phyloP scores from a whole-genome alignment of 805 yeast genomes.

The Lipomyces japonicus region DNA sequence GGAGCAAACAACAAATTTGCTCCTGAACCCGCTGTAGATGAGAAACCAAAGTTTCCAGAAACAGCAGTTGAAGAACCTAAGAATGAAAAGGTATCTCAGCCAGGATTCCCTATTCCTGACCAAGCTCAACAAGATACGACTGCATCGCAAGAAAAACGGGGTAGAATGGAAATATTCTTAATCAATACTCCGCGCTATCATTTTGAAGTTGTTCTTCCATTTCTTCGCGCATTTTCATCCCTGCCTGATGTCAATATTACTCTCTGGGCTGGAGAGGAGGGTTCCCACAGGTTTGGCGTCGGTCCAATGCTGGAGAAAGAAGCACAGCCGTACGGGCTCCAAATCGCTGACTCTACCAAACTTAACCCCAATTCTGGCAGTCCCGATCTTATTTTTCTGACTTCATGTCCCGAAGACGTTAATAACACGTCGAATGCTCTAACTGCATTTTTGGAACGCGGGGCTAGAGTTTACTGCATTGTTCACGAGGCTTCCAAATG shows the following conservation, averaged over 20 bases:
- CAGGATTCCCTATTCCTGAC: too few relatives aligned
- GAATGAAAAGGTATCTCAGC: too few relatives aligned
- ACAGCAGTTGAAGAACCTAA: too few relatives aligned
- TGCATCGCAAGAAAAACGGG: conserved; percentile 3
- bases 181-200: conserved; percentile 25
- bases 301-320: conserved; percentile 12
- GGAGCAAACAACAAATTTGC: too few relatives aligned
- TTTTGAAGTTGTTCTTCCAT: conserved; percentile 25
- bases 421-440: background rate
- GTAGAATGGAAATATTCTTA: conserved; percentile 6
- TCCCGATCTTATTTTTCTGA: conserved; percentile 12
- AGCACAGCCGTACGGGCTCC: conserved; percentile 9
- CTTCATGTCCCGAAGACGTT: conserved; percentile 16
- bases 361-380: background rate
- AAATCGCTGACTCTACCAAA: background rate
- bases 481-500: conserved; percentile 17
- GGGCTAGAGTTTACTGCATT: conserved; percentile 14
- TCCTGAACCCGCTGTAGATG: too few relatives aligned
- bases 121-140: too few relatives aligned
- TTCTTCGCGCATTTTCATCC: conserved; percentile 12
- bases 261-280: conserved; percentile 8
- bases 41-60: too few relatives aligned
- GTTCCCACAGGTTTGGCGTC: conserved; percentile 2
- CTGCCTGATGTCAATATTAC: conserved; percentile 16
- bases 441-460: conserved; percentile 3